phyloP scores from a whole-genome alignment of 148 eudicot genomes.

The Heliamphora exappendiculata region DNA sequence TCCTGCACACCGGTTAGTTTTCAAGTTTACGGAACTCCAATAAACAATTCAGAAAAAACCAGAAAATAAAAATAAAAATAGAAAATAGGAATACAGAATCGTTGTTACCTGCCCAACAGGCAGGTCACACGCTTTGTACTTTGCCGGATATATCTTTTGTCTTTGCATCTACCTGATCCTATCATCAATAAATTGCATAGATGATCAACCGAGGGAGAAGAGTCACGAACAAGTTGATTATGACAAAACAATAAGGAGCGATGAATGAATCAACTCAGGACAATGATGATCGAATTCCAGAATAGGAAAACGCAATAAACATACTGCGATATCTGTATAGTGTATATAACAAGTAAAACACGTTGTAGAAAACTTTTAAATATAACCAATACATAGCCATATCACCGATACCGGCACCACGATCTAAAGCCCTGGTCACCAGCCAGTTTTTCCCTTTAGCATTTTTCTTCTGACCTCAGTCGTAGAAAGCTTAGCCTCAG shows the following conservation, averaged over 20 bases:
- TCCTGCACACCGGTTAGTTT: conserved; percentile 1
- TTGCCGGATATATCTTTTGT: conserved; percentile 37
- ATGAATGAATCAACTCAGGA: background rate
- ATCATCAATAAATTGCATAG: conserved; percentile 4
- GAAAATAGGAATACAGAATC: background rate
- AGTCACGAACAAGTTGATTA: background rate
- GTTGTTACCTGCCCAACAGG: conserved; percentile 19
- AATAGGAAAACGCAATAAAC: too few species aligned
- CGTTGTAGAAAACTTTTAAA: too few species aligned
- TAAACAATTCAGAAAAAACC: background rate
- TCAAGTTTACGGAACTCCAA: background rate
- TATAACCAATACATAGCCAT: too few species aligned
- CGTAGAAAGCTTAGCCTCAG: too few species aligned
- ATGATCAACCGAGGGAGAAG: background rate
- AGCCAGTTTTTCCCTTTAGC: too few species aligned
- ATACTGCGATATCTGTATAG: too few species aligned
- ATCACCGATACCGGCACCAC: too few species aligned
- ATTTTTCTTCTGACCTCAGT: too few species aligned
- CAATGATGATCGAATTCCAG: background rate
- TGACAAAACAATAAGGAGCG: background rate
- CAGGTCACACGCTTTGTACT: conserved; percentile 29
- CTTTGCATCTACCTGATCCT: conserved; percentile 47
- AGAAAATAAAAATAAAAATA: background rate
- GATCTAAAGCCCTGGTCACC: too few species aligned
- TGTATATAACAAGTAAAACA: too few species aligned